phyloP scores from a whole-genome alignment of 2,329 filamentous ascomycete species.

The Thielaviopsis euricoi region DNA sequence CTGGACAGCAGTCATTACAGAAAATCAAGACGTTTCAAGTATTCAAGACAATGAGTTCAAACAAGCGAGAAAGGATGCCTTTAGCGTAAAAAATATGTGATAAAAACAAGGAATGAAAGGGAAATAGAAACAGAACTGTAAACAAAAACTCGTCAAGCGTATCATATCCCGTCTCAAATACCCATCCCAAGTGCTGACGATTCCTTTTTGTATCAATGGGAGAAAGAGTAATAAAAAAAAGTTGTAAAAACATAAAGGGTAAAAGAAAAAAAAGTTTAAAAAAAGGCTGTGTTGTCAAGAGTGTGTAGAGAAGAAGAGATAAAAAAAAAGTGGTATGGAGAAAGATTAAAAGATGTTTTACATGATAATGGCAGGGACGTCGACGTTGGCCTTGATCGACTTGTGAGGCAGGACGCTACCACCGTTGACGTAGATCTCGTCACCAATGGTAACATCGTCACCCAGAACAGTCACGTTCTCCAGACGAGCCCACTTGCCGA shows the following conservation, averaged over 20 bases:
- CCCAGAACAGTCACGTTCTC: constrained; percentile 98
- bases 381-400: constrained; percentile 96
- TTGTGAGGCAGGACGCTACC: constrained; percentile 93
- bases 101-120: constrained; percentile 9
- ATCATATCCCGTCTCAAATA: constrained; percentile 9
- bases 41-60: not conserved
- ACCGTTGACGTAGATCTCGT: constrained; percentile 97
- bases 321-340: not conserved
- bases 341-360: constrained; percentile 21
- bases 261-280: not conserved
- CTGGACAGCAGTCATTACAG: not conserved
- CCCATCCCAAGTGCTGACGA: constrained; percentile 10
- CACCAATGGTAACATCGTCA: constrained; percentile 92
- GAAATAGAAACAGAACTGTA: constrained; percentile 11
- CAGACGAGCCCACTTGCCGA: constrained; percentile 87
- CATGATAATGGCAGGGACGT: constrained; percentile 57
- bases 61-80: not conserved
- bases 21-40: not conserved
- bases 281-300: constrained; percentile 2
- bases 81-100: not conserved
- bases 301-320: constrained; percentile 8
- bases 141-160: constrained; percentile 11
- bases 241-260: not conserved
- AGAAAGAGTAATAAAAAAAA: not conserved
- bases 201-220: constrained; percentile 4